Base-by-base conservation (phyloP, 257 asterid genomes). In the Fraxinus cuspidata region DNA sequence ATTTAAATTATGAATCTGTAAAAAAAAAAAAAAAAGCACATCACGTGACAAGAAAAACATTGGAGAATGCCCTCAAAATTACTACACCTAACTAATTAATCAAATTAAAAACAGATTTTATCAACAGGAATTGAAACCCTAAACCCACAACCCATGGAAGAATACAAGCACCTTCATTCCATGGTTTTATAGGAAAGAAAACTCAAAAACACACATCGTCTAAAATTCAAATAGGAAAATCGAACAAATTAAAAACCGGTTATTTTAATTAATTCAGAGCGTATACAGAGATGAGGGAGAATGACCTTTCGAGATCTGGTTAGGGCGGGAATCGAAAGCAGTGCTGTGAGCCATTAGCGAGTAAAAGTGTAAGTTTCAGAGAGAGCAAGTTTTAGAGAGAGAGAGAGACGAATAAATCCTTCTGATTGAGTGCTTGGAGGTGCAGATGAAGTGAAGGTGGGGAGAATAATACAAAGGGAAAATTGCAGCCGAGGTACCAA, bases 341-440 rank as follows among this genome's bases (percentile, higher is more conserved):
- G 82, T 73, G 77, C 84, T 87, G 77, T 87, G 89, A 74, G 91
- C 97, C 97, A 91, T 91, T 77, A 91, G 73, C 83, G 88, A 83
- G 79, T 79, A 74, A 72, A 79, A 40, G 6, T 56, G 71, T 71
- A 84, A 58, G 64, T 49, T 40, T 40, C 2, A 68, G 78, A 81
- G 70, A 79, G 79, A 77, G 44, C 18, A 53, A 73, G 80, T 38
- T 65, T 18, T 47, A 37, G 29, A 28, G 29, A 28, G 34, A 32
- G 34, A 32, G 81, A 77, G 53, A 63, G 77, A 42, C 74, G 72
- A 68, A 56, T 70, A 72, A 78, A 81, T 81, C 80, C 85, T 81
- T 82, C 29, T 47, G 81, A 88, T 81, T 81, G 86, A 84, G 86
- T 84, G 88, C 91, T 71, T 16, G 84, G 76, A 78, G 79, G 78